Conservation (phyloP, 2,329 filamentous ascomycete genomes). For the Phyllosticta paracitricarpa region DNA sequence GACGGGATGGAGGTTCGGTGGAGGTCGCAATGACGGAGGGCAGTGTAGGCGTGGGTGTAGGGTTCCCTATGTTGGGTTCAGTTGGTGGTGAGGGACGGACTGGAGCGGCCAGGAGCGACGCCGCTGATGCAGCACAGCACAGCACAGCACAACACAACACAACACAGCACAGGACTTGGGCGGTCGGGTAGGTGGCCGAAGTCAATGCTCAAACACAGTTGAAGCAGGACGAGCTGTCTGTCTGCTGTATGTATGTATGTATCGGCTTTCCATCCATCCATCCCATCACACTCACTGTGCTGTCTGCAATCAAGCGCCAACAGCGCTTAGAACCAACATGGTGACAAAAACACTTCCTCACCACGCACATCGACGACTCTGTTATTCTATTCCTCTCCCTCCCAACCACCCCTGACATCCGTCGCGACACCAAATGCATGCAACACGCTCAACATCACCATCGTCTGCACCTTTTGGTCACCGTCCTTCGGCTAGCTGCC, state of each 20-base stretch:
- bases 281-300: neutral
- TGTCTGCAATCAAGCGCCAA: neutral
- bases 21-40: conserved; percentile 3
- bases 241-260: too few relatives aligned
- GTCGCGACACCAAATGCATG: neutral
- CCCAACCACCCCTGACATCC: neutral
- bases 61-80: neutral
- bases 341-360: too few relatives aligned
- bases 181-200: neutral
- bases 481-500: neutral
- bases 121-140: neutral
- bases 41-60: neutral
- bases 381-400: neutral
- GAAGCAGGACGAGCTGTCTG: neutral
- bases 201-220: conserved; percentile 6
- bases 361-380: neutral
- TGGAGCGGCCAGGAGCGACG: neutral
- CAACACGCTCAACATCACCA: neutral
- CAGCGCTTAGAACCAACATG: neutral
- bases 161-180: neutral
- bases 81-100: neutral
- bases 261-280: neutral
- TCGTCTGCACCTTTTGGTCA: neutral
- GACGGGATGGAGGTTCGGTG: neutral
- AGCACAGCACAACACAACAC: neutral